A percentile compares a stretch with the other conserved stretches of the same genome.
phyloP scores from a whole-genome alignment of 495 filamentous ascomycete species.

The Penicillium fimorum region DNA sequence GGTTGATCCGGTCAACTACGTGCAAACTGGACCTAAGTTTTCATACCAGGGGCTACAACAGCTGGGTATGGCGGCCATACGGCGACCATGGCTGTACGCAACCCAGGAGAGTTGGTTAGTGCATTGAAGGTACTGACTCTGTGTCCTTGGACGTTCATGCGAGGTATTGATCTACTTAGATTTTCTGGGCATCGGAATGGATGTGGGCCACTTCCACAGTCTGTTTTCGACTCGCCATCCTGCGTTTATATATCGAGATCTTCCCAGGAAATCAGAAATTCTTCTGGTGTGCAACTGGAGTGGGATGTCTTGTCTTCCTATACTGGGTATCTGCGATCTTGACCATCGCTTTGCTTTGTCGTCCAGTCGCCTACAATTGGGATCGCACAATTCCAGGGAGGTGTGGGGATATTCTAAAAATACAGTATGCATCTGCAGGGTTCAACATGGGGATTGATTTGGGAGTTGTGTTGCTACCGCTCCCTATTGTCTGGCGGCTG shows the following conservation, averaged over 20 bases:
- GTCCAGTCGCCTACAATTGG: constrained; percentile 25
- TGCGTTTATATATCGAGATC: constrained; percentile 14
- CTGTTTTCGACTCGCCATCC: constrained; percentile 16
- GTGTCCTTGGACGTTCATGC: not conserved
- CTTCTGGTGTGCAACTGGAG: constrained; percentile 9
- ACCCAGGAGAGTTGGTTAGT: constrained; percentile 6
- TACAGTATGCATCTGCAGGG: constrained; percentile 19
- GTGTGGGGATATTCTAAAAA: constrained; percentile 17
- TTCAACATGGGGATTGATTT: constrained; percentile 25
- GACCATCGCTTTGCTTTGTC: constrained; percentile 20
- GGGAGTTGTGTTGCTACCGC: constrained; percentile 17
- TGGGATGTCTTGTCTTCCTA: constrained; percentile 12
- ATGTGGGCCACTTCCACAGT: constrained; percentile 15
- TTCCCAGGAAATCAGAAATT: constrained; percentile 8
- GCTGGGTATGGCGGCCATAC: constrained; percentile 15
- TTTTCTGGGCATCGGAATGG: constrained; percentile 22
- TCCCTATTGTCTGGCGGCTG: constrained; percentile 19
- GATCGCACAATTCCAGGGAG: constrained; percentile 11
- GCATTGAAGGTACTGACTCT: constrained; percentile 10
- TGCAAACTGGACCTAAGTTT: not conserved
- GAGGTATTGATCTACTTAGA: not conserved
- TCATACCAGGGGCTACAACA: constrained; percentile 2
- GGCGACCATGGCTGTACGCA: not conserved
- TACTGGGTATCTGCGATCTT: constrained; percentile 21
- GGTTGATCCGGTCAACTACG: not conserved